Evolutionary conservation across 1,139 yeast species (phyloP), one percentile per base, ranked within the genome.

Genomic region (Suhomyces bribrorum): DNA sequence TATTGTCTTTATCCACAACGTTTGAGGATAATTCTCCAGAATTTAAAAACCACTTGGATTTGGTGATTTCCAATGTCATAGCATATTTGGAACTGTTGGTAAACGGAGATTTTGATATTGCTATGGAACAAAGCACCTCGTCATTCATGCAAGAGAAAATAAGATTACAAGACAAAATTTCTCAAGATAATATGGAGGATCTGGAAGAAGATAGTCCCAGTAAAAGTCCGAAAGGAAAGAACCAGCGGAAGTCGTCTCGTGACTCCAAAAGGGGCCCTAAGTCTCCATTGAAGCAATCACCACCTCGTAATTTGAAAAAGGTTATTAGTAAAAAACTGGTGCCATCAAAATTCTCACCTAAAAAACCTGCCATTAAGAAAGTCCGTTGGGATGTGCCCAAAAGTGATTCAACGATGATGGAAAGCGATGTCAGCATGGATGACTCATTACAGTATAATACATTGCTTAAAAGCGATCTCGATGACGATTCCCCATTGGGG

Each of bases 341-440:
- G 5, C 32, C 48, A 2, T 45, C 49, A 11, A 50, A 43, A 32
- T 17, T 42, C 17, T 42, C 59, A 17, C 54, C 61, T 6, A 29
- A 32, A 17, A 36, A 44, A 23, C 46, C 44, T 39, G 35, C 36
- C 6, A 35, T 48, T 5, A 68, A 64, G 38, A 64, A 61, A 36
- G 73, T 69, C 0, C 64, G 71, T 35, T 67, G 74, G 67, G 70
- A 65, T 44, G 61, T 62, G 2, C 66, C 66, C 6, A 55, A 53
- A 22, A 54, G 44, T 27, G 72, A 68, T 42, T 44, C 54, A 5
- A 59, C 61, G 24, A 58, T 65, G 57, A 58, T 62, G 25, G 44
- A 52, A 39, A 46, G 57, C 38, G 56, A 56, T 43, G 29, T 53
- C 13, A 61, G 68, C 29, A 45, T 56, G 47, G 60, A 55, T 27